phyloP scores from a whole-genome alignment of 768 basidiomycete species.

The Podaxis sp. region DNA sequence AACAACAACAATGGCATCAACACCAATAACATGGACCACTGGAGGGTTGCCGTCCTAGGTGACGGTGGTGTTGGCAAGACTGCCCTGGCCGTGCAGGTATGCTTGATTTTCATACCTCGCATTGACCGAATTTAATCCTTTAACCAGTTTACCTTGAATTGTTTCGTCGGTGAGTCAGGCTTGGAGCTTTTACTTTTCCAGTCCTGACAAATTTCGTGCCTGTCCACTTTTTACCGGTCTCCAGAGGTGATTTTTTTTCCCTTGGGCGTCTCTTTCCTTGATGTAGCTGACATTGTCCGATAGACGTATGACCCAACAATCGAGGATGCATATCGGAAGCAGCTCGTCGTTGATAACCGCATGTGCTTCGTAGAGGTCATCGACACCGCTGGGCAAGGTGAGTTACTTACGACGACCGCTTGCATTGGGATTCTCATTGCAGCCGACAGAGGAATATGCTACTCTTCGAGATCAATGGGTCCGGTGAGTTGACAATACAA shows the following conservation, averaged over 20 bases:
- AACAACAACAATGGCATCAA: constrained; percentile 6
- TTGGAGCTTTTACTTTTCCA: constrained; percentile 10
- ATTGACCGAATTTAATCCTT: constrained; percentile 8
- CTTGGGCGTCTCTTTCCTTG: constrained; percentile 7
- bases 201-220: constrained; percentile 1
- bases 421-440: constrained; percentile 17
- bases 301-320: constrained; percentile 98
- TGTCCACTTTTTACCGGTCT: constrained; percentile 11
- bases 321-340: constrained; percentile 96
- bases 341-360: constrained; percentile 88
- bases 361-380: constrained; percentile 97
- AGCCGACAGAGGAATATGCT: constrained; percentile 83
- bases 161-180: constrained; percentile 80
- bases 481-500: constrained; percentile 54
- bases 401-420: constrained; percentile 22
- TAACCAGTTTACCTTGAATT: constrained; percentile 86
- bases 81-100: constrained; percentile 89
- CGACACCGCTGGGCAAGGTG: constrained; percentile 97
- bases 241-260: constrained; percentile 46
- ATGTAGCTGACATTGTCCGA: constrained; percentile 14
- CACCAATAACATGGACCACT: constrained; percentile 66
- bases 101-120: constrained; percentile 22
- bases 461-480: constrained; percentile 98
- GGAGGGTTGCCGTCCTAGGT: constrained; percentile 93
- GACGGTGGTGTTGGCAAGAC: constrained; percentile 99